Evolutionary conservation across 805 yeast species (phyloP).

Genomic region (Jamesozyma gamospora): DNA sequence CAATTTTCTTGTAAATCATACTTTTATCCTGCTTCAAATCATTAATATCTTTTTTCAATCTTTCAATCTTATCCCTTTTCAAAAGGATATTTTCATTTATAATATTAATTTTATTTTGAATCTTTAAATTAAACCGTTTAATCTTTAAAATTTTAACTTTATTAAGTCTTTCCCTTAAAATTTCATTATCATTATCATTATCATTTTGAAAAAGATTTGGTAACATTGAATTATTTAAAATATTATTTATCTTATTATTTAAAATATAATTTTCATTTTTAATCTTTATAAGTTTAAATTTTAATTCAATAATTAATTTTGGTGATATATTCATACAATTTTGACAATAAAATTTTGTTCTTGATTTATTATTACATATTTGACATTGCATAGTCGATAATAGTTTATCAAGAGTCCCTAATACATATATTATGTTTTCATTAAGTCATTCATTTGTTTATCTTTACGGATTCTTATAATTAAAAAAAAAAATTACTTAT

Average conservation of each 20-base stretch:
- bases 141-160: not conserved
- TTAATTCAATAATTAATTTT: slow-evolving; percentile 11
- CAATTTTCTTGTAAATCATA: no score
- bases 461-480: no score
- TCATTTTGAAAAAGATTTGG: not conserved
- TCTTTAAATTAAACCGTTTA: not conserved
- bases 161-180: not conserved
- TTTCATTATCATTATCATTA: not conserved
- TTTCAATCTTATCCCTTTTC: slow-evolving; percentile 1
- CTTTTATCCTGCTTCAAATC: not conserved
- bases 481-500: no score
- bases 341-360: slow-evolving; percentile 15
- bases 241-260: slow-evolving; percentile 13
- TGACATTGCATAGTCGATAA: slow-evolving; percentile 16
- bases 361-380: slow-evolving; percentile 13
- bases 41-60: slow-evolving; percentile 1
- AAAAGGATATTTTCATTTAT: not conserved
- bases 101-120: not conserved
- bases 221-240: slow-evolving; percentile 10
- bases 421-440: no score
- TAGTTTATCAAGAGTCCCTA: no score
- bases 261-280: slow-evolving; percentile 8
- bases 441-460: no score
- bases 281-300: slow-evolving; percentile 11
- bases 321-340: slow-evolving; percentile 25